These are phyloP conservation scores for Dictyostelium firmibasis DNA, from an alignment of 78 protist species.

Conservation along the genomic window DNA sequence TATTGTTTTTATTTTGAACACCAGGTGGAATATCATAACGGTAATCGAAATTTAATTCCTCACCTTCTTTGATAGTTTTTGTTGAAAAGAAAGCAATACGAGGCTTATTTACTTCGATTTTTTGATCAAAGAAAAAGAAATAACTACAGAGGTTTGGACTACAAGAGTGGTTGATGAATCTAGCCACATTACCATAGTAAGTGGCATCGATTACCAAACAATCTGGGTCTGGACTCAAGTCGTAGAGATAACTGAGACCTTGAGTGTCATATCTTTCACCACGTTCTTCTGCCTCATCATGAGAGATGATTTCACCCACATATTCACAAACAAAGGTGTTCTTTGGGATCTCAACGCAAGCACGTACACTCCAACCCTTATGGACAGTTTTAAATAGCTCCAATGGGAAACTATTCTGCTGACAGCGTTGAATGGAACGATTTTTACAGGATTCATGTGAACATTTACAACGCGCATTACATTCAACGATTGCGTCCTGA, in stretches of 20 bases:
- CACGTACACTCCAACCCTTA: conserved; percentile 85
- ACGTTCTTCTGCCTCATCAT: conserved; percentile 75
- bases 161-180: conserved; percentile 87
- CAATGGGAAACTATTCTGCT: background rate
- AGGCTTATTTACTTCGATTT: background rate
- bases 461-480: conserved; percentile 76
- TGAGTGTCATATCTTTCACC: conserved; percentile 59
- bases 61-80: conserved; percentile 17
- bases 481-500: conserved; percentile 52
- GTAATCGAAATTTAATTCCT: conserved; percentile 83
- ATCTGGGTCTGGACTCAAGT: background rate
- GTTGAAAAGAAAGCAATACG: conserved; percentile 79
- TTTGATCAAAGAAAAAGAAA: conserved; percentile 33
- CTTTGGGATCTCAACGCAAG: conserved; percentile 28
- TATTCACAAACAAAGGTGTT: conserved; percentile 85
- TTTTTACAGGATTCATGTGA: conserved; percentile 14
- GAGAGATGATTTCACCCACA: conserved; percentile 82
- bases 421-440: conserved; percentile 61
- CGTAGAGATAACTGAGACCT: conserved; percentile 67
- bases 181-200: conserved; percentile 62
- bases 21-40: conserved; percentile 14
- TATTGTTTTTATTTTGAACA: background rate
- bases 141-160: conserved; percentile 67
- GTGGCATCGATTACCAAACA: conserved; percentile 74
- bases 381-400: conserved; percentile 57